These are phyloP conservation scores for Marasmius fiardii DNA, from an alignment of 1,284 basidiomycete genomes.

Conservation along the genomic window DNA sequence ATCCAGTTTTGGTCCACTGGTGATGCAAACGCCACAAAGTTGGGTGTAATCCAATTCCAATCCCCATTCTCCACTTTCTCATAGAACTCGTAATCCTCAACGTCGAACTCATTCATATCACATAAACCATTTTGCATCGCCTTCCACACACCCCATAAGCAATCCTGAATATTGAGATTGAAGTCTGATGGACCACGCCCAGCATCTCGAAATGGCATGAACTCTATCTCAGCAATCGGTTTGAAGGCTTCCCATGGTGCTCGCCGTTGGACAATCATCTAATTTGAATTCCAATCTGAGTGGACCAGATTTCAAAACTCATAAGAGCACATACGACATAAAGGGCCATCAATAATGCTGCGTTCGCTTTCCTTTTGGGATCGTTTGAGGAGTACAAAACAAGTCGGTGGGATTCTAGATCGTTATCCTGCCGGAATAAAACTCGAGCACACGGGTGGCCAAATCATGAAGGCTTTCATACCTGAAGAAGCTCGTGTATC, in stretches of 20 bases:
- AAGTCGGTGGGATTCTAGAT: slow-evolving; percentile 65
- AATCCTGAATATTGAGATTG: slow-evolving; percentile 89
- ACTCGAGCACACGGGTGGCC: slow-evolving; percentile 33
- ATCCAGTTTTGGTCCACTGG: slow-evolving; percentile 81
- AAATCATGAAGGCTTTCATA: slow-evolving; percentile 34
- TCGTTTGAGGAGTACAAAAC: slow-evolving; percentile 90
- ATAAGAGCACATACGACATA: slow-evolving; percentile 66
- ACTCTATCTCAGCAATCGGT: slow-evolving; percentile 87
- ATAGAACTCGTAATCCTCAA: slow-evolving; percentile 90
- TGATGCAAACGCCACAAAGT: slow-evolving; percentile 95
- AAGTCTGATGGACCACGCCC: slow-evolving; percentile 93
- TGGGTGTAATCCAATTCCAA: slow-evolving; percentile 94
- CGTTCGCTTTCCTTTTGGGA: slow-evolving; percentile 88
- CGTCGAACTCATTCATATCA: slow-evolving; percentile 88
- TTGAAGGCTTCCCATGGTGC: slow-evolving; percentile 96
- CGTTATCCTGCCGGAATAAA: slow-evolving; percentile 53
- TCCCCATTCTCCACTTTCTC: slow-evolving; percentile 97
- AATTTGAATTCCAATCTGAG: slow-evolving; percentile 16
- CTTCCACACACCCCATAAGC: slow-evolving; percentile 94
- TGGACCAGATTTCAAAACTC: slow-evolving; percentile 12
- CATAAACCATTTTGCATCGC: slow-evolving; percentile 88
- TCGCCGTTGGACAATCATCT: slow-evolving; percentile 93
- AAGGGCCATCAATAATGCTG: slow-evolving; percentile 87
- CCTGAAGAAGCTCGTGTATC: slow-evolving; percentile 86
- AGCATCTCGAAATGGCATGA: slow-evolving; percentile 95